These are phyloP conservation scores for Ophiocordyceps sinensis DNA, from an alignment of 2,329 filamentous ascomycete species.

Conservation along the genomic window DNA sequence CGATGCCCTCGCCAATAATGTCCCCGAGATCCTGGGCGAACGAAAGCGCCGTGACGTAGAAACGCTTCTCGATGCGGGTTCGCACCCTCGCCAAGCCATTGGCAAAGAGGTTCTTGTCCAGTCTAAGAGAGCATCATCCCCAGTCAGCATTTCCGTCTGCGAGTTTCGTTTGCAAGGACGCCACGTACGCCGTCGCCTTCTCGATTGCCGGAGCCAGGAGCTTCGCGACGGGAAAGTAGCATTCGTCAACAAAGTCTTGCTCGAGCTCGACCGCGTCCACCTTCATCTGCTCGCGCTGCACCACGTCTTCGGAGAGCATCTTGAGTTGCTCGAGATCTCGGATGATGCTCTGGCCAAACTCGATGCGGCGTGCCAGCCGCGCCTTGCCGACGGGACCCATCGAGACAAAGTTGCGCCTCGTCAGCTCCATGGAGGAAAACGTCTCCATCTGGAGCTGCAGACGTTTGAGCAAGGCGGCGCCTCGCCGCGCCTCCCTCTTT, in stretches of 20 bases:
- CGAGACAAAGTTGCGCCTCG: constrained; percentile 82
- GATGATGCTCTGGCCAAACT: constrained; percentile 67
- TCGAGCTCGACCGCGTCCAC: constrained; percentile 64
- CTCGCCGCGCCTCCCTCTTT: constrained; percentile 83
- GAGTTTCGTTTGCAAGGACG: not conserved
- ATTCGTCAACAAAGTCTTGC: constrained; percentile 65
- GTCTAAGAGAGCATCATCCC: constrained; percentile 23
- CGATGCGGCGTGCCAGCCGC: constrained; percentile 66
- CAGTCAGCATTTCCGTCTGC: constrained; percentile 2
- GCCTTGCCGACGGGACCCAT: constrained; percentile 79
- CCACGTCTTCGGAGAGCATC: constrained; percentile 53
- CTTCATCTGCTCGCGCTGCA: constrained; percentile 64
- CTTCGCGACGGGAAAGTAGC: constrained; percentile 80
- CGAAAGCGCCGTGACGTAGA: constrained; percentile 41
- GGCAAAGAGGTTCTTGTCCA: constrained; percentile 50
- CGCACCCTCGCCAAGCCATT: constrained; percentile 35
- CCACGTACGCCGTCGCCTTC: constrained; percentile 64
- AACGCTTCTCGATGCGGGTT: constrained; percentile 35
- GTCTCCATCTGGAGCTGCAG: constrained; percentile 90
- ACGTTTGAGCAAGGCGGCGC: constrained; percentile 81
- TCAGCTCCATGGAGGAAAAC: constrained; percentile 95
- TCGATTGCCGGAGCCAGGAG: constrained; percentile 66
- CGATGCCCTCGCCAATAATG: constrained; percentile 38
- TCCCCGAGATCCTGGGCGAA: constrained; percentile 44
- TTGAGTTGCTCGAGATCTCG: constrained; percentile 67